phyloP scores from a whole-genome alignment of 1,139 yeast species.

The Hansenula anomala region DNA sequence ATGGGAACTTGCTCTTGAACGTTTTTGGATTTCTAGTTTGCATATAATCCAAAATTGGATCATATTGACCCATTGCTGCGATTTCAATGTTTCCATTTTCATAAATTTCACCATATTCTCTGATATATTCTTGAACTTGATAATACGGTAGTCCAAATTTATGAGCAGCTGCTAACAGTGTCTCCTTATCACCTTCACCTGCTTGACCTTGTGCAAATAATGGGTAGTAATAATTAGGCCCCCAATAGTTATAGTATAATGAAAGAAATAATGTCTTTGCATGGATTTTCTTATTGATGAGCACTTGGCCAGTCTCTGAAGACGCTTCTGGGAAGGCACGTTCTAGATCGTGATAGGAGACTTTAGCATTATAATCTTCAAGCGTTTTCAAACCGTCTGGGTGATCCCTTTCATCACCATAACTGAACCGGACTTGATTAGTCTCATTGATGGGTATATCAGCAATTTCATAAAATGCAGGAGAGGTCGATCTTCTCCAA shows the following conservation, averaged over 20 bases:
- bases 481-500: constrained; percentile 70
- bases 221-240: constrained; percentile 75
- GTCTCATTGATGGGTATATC: constrained; percentile 36
- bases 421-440: constrained; percentile 24
- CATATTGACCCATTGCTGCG: constrained; percentile 24
- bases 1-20: constrained; percentile 10
- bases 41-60: constrained; percentile 25
- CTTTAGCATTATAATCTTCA: constrained; percentile 22
- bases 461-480: constrained; percentile 60
- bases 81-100: constrained; percentile 16
- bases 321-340: constrained; percentile 80
- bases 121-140: constrained; percentile 45
- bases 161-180: constrained; percentile 75
- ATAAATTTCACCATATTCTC: constrained; percentile 18
- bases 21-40: constrained; percentile 12
- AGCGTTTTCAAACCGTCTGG: constrained; percentile 19
- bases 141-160: constrained; percentile 57
- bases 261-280: constrained; percentile 61
- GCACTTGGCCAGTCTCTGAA: constrained; percentile 77
- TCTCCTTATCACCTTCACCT: constrained; percentile 92
- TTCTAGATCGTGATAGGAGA: constrained; percentile 61
- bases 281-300: constrained; percentile 64
- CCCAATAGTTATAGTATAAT: constrained; percentile 72
- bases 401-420: constrained; percentile 12
- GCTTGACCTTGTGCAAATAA: constrained; percentile 77